Conservation (phyloP, 2,329 filamentous ascomycete genomes). For the Chaetoscypha palmicola region DNA sequence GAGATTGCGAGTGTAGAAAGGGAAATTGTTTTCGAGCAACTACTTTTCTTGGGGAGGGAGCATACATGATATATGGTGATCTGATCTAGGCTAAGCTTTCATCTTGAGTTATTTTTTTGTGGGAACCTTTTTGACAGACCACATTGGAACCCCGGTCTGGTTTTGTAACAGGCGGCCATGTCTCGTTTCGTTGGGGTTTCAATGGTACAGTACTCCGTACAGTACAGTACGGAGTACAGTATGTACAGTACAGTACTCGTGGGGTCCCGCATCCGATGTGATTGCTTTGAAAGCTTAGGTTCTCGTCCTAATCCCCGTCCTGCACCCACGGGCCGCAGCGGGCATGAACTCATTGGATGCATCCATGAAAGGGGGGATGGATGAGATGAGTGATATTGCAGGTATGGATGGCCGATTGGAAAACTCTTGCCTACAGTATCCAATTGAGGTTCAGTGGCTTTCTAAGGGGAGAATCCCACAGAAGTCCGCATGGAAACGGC, state of each 20-base stretch:
- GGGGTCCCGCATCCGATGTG: conserved; percentile 4
- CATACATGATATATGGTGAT: conserved; percentile 19
- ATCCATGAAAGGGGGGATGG: neutral
- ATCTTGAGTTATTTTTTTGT: conserved; percentile 14
- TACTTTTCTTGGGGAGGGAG: conserved; percentile 6
- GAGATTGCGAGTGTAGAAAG: conserved; percentile 6
- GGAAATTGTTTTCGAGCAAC: conserved; percentile 1
- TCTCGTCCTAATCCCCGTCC: neutral
- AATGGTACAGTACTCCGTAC: too few relatives aligned
- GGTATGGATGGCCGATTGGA: neutral
- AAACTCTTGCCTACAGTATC: neutral
- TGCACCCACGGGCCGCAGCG: conserved; percentile 5
- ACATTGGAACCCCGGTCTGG: neutral
- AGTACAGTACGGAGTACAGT: neutral
- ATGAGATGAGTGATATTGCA: neutral
- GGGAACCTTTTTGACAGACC: conserved; percentile 11
- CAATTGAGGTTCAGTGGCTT: neutral
- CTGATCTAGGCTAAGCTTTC: neutral
- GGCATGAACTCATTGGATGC: neutral
- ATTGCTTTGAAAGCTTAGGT: neutral
- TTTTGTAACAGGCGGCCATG: conserved; percentile 8
- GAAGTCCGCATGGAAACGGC: neutral
- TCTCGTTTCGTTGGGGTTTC: conserved; percentile 29
- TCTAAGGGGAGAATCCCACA: neutral
- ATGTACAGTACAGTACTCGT: neutral